Evolutionary conservation across 768 basidiomycete genomes (phyloP).

Genomic region (Lactarius sp.): DNA sequence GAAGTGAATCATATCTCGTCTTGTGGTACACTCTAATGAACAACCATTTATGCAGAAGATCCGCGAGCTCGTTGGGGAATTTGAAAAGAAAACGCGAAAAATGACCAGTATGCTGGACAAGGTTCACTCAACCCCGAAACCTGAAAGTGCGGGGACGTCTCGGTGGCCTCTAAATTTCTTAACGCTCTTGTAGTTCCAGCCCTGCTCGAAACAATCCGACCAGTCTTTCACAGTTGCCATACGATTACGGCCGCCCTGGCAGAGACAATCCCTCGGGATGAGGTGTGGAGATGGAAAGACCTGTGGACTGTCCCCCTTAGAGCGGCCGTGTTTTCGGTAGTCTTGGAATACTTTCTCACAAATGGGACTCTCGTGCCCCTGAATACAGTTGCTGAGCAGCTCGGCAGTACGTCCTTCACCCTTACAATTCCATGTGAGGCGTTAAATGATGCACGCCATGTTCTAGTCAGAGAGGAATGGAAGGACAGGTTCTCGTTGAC

Average conservation of each 20-base stretch:
- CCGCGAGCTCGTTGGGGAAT: conserved; percentile 64
- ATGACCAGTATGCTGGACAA: conserved; percentile 75
- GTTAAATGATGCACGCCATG: background rate
- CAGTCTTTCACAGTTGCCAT: conserved; percentile 51
- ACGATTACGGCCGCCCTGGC: conserved; percentile 50
- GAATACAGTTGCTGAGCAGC: conserved; percentile 42
- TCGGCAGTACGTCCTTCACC: conserved; percentile 56
- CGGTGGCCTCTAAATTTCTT: background rate
- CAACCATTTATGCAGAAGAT: conserved; percentile 52
- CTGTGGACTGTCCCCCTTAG: conserved; percentile 73
- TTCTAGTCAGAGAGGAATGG: conserved; percentile 64
- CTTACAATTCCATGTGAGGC: background rate
- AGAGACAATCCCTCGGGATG: conserved; percentile 56
- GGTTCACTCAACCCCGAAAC: conserved; percentile 67
- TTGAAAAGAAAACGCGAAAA: conserved; percentile 69
- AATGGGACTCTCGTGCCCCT: conserved; percentile 56
- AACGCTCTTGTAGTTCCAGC: conserved; percentile 45
- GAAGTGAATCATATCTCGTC: conserved; percentile 15
- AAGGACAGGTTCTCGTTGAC: conserved; percentile 56
- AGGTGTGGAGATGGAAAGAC: conserved; percentile 83
- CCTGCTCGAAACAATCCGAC: conserved; percentile 53
- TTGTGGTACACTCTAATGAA: background rate
- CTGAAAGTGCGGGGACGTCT: conserved; percentile 44
- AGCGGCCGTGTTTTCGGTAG: conserved; percentile 59
- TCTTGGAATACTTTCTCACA: conserved; percentile 60